These are phyloP conservation scores for Setaria viridis DNA, from an alignment of 202 grass and related monocot genomes.

Conservation along the genomic window DNA sequence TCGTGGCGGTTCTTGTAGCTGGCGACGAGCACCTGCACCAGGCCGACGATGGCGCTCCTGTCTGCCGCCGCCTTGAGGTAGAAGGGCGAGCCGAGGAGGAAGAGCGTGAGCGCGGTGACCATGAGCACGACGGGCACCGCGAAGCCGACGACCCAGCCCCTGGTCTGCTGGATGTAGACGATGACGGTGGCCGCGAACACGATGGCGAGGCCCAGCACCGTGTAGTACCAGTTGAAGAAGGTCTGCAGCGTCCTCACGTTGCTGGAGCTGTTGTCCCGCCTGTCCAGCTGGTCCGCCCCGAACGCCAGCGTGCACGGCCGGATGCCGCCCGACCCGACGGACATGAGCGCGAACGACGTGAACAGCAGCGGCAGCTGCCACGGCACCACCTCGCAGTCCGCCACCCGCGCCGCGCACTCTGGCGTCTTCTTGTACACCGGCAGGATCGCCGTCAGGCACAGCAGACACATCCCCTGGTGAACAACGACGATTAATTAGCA, in stretches of 20 bases:
- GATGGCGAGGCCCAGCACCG: constrained; percentile 60
- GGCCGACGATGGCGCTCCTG: constrained; percentile 47
- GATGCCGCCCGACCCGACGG: constrained; percentile 61
- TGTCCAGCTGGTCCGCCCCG: constrained; percentile 82
- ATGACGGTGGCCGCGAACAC: constrained; percentile 43
- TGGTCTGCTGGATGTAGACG: constrained; percentile 65
- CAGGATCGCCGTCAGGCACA: constrained; percentile 61
- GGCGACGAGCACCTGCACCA: constrained; percentile 61
- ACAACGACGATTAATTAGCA: too few species aligned
- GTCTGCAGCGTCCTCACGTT: constrained; percentile 66
- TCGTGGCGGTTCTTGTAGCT: constrained; percentile 52
- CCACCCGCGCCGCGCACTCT: constrained; percentile 17
- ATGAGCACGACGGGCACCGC: constrained; percentile 63
- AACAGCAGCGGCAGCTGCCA: constrained; percentile 62
- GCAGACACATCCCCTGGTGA: constrained; percentile 57
- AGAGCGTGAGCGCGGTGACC: constrained; percentile 46
- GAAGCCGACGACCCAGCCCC: constrained; percentile 68
- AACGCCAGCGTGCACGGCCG: constrained; percentile 75
- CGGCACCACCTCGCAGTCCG: constrained; percentile 26
- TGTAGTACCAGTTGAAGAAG: constrained; percentile 94
- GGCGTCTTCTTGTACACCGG: constrained; percentile 47
- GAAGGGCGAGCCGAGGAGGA: constrained; percentile 57
- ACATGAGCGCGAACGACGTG: constrained; percentile 60
- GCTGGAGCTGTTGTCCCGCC: constrained; percentile 47
- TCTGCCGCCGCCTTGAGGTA: constrained; percentile 50